Percentiles rank a stretch among this genome's conserved stretches.
phyloP scores from a whole-genome alignment of 2,329 filamentous ascomycete genomes.

The Parafenestella ontariensis region DNA sequence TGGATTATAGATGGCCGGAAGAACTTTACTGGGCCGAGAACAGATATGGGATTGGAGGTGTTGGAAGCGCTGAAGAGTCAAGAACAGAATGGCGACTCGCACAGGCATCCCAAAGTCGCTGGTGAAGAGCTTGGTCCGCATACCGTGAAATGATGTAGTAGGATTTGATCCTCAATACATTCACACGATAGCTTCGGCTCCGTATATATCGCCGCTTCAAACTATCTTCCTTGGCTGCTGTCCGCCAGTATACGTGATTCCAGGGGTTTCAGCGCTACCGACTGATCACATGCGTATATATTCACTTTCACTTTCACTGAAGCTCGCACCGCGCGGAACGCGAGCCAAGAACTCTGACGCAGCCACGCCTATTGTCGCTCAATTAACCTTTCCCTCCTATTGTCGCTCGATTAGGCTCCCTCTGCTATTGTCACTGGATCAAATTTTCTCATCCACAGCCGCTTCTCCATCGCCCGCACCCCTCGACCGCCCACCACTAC shows the following conservation, averaged over 20 bases:
- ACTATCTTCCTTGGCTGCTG: not conserved
- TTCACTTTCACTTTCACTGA: too few species aligned
- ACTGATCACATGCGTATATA: not conserved
- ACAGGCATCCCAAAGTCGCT: slow-evolving; percentile 9
- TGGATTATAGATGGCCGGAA: slow-evolving; percentile 68
- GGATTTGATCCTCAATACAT: not conserved
- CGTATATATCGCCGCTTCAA: not conserved
- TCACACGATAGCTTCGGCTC: not conserved
- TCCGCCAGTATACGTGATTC: too few species aligned
- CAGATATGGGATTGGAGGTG: slow-evolving; percentile 53
- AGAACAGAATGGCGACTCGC: slow-evolving; percentile 9
- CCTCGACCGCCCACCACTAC: too few species aligned
- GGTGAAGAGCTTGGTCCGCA: slow-evolving; percentile 10
- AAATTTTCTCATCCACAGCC: too few species aligned
- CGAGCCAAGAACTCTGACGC: too few species aligned
- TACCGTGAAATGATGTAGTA: not conserved
- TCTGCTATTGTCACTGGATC: too few species aligned
- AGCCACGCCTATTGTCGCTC: too few species aligned
- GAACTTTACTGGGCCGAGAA: slow-evolving; percentile 62
- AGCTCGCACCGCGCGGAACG: too few species aligned
- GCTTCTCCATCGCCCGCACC: too few species aligned
- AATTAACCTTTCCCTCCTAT: too few species aligned
- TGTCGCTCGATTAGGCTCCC: too few species aligned
- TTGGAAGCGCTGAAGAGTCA: slow-evolving; percentile 40
- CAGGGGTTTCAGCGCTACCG: too few species aligned